Conservation (phyloP, 139 green algal species). For the Spirogloea muscicola region DNA sequence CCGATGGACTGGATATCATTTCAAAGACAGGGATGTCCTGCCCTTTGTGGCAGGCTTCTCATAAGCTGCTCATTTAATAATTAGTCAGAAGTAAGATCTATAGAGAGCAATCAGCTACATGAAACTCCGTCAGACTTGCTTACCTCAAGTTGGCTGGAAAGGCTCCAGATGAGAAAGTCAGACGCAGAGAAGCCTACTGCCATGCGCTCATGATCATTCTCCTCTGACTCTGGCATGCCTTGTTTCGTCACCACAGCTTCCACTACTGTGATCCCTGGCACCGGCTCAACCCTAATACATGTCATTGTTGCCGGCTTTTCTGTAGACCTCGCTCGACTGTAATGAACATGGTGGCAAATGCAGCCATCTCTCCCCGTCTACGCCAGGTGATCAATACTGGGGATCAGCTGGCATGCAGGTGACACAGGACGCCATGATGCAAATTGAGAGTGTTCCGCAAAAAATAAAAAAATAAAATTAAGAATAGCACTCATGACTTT, state of each 20-base stretch:
- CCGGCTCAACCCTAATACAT: constrained; percentile 16
- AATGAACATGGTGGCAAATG: constrained; percentile 29
- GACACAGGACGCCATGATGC: too few species aligned
- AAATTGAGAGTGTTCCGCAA: not conserved
- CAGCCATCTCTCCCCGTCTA: constrained; percentile 39
- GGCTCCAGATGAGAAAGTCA: constrained; percentile 41
- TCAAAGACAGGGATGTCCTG: too few species aligned
- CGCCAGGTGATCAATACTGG: constrained; percentile 2
- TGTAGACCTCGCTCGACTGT: not conserved
- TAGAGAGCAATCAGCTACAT: too few species aligned
- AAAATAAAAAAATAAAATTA: too few species aligned
- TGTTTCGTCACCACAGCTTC: constrained; percentile 13
- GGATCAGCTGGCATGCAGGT: too few species aligned
- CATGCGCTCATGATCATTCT: not conserved
- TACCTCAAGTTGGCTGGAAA: constrained; percentile 15
- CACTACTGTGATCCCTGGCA: not conserved
- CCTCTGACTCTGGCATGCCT: not conserved
- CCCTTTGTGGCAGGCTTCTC: too few species aligned
- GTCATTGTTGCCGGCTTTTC: not conserved
- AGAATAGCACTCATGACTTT: not conserved
- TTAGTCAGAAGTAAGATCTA: too few species aligned
- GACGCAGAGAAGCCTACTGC: constrained; percentile 22
- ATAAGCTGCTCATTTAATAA: too few species aligned
- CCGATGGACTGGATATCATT: too few species aligned
- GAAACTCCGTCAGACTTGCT: too few species aligned